These are phyloP conservation scores for Phytomonas sp. DNA, from an alignment of 208 protist species.

Conservation along the genomic window DNA sequence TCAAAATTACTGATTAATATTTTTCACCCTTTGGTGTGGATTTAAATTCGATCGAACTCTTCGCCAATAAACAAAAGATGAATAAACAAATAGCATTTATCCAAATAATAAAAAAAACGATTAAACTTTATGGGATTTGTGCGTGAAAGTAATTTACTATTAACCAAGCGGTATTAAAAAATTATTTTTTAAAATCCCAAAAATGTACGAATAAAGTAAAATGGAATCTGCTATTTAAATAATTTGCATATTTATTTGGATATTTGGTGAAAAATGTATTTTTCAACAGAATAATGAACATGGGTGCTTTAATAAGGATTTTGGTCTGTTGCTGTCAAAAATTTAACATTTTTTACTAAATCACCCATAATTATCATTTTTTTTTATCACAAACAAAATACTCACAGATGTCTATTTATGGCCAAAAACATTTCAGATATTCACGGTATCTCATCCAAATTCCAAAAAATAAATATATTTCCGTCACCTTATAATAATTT, in stretches of 20 bases:
- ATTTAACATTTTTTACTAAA: slow-evolving; percentile 6
- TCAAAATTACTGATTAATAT: too few species aligned
- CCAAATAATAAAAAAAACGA: slow-evolving; percentile 2
- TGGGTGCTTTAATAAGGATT: slow-evolving; percentile 4
- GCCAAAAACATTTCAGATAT: slow-evolving; percentile 1
- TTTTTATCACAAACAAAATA: slow-evolving; percentile 1
- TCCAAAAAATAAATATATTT: slow-evolving; percentile 14
- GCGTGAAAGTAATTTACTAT: too few species aligned
- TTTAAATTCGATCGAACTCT: neutral
- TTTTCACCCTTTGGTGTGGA: neutral
- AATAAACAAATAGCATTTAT: slow-evolving; percentile 8
- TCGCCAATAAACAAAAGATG: slow-evolving; percentile 1
- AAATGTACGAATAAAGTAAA: neutral
- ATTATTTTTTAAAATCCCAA: neutral
- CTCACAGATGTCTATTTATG: too few species aligned
- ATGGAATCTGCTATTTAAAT: too few species aligned
- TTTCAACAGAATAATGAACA: slow-evolving; percentile 3
- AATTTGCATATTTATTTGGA: slow-evolving; percentile 6
- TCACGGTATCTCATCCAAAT: neutral
- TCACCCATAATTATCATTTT: too few species aligned
- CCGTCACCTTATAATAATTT: slow-evolving; percentile 6
- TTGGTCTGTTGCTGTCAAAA: neutral
- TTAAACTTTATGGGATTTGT: neutral
- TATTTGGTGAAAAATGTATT: slow-evolving; percentile 1
- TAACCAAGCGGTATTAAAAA: neutral